phyloP scores from a whole-genome alignment of 2,329 filamentous ascomycete genomes.

The Pseudocercospora crystallina region DNA sequence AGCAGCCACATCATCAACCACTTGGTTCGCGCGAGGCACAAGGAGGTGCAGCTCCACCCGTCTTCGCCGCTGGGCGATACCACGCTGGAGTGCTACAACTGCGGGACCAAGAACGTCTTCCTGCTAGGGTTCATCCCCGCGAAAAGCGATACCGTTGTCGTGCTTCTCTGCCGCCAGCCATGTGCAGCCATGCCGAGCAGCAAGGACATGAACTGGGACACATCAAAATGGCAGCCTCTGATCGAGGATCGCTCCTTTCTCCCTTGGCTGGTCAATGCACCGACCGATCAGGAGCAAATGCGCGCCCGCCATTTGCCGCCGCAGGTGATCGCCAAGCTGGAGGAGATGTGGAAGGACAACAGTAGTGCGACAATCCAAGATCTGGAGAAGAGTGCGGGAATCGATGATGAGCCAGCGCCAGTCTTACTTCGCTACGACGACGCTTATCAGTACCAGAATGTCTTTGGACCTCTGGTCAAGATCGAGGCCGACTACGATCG shows the following conservation, averaged over 20 bases:
- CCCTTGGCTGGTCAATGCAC: slow-evolving; percentile 84
- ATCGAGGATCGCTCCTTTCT: slow-evolving; percentile 97
- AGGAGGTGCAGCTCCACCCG: slow-evolving; percentile 96
- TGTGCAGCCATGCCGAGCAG: slow-evolving; percentile 92
- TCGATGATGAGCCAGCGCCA: slow-evolving; percentile 92
- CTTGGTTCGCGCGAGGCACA: slow-evolving; percentile 92
- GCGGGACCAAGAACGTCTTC: slow-evolving; percentile 98
- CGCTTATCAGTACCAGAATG: slow-evolving; percentile 97
- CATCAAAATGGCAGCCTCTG: slow-evolving; percentile 92
- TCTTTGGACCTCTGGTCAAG: slow-evolving; percentile 96
- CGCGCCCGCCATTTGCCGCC: slow-evolving; percentile 89
- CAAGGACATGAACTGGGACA: slow-evolving; percentile 99
- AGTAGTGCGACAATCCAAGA: slow-evolving; percentile 83
- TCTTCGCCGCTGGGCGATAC: slow-evolving; percentile 92
- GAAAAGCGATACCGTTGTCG: slow-evolving; percentile 97
- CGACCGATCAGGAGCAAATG: slow-evolving; percentile 92
- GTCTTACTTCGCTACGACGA: slow-evolving; percentile 94
- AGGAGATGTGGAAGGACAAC: slow-evolving; percentile 99
- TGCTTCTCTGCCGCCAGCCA: slow-evolving; percentile 92
- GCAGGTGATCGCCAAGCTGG: slow-evolving; percentile 91
- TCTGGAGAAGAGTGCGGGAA: slow-evolving; percentile 83
- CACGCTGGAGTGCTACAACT: slow-evolving; percentile 97
- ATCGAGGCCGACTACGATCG: slow-evolving; percentile 99
- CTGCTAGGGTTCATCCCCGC: slow-evolving; percentile 96
- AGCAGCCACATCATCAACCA: slow-evolving; percentile 99